Percentiles rank a stretch among this genome's conserved stretches.
These are phyloP conservation scores for Fusarium sp. DNA, from an alignment of 2,329 filamentous ascomycete genomes.

Conservation along the genomic window DNA sequence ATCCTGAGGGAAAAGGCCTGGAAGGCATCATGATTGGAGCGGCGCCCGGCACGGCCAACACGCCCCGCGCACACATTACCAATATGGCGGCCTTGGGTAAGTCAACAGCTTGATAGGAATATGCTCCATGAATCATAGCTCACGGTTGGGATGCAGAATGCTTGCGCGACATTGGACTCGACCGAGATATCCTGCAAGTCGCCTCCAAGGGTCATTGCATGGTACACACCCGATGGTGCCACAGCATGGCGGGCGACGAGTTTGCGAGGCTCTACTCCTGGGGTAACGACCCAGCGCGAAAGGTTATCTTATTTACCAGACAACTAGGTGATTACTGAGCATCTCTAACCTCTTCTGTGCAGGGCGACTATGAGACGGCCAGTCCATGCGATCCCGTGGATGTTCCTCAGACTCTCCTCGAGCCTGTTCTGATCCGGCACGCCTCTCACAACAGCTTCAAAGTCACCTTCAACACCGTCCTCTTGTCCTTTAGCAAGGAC, in stretches of 20 bases:
- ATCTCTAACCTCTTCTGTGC: neutral
- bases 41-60: neutral
- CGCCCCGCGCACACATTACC: neutral
- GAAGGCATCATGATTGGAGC: neutral
- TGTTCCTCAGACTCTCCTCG: neutral
- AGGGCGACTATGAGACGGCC: neutral
- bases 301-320: neutral
- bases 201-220: neutral
- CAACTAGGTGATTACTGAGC: neutral
- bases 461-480: conserved; percentile 51
- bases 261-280: neutral
- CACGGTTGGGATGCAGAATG: neutral
- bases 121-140: neutral
- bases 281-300: neutral
- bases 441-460: conserved; percentile 52
- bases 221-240: neutral
- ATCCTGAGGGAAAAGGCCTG: neutral
- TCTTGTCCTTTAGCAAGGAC: conserved; percentile 45
- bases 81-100: neutral
- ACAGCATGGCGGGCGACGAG: neutral
- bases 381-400: neutral
- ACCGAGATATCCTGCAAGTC: neutral
- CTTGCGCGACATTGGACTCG: neutral
- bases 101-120: neutral
- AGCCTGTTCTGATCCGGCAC: conserved; percentile 40